Percentiles rank a stretch among this genome's conserved stretches.
phyloP scores from a whole-genome alignment of 306 rosid species.

The Vigna trinervia region DNA sequence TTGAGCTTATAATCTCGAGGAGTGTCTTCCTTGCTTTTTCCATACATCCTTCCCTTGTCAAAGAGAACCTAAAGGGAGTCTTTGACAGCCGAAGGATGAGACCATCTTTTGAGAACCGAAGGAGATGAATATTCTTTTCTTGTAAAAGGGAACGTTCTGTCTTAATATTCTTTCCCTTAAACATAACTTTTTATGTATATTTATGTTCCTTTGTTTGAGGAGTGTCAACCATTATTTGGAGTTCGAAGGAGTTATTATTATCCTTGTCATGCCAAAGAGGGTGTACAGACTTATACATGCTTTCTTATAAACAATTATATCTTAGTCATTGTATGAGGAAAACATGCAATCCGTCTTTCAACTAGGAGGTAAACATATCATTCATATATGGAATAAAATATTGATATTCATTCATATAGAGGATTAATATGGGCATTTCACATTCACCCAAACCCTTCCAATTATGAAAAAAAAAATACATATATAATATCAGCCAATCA shows the following conservation, averaged over 20 bases:
- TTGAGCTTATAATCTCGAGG: background rate
- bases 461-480: too few species aligned
- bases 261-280: background rate
- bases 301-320: background rate
- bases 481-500: background rate
- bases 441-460: background rate
- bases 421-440: background rate
- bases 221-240: background rate
- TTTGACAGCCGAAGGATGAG: background rate
- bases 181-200: too few species aligned
- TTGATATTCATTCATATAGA: too few species aligned
- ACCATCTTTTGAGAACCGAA: background rate
- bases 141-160: background rate
- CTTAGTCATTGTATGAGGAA: background rate
- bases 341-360: background rate
- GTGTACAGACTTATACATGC: background rate
- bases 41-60: background rate
- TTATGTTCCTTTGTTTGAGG: too few species aligned
- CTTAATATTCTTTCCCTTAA: too few species aligned
- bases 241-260: background rate
- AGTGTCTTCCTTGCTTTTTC: background rate
- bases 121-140: background rate
- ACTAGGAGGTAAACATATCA: background rate
- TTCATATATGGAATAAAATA: too few species aligned
- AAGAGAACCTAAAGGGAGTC: background rate